Evolutionary conservation across 1,284 basidiomycete species (phyloP).

Genomic region (Cutaneotrichosporon sp.): DNA sequence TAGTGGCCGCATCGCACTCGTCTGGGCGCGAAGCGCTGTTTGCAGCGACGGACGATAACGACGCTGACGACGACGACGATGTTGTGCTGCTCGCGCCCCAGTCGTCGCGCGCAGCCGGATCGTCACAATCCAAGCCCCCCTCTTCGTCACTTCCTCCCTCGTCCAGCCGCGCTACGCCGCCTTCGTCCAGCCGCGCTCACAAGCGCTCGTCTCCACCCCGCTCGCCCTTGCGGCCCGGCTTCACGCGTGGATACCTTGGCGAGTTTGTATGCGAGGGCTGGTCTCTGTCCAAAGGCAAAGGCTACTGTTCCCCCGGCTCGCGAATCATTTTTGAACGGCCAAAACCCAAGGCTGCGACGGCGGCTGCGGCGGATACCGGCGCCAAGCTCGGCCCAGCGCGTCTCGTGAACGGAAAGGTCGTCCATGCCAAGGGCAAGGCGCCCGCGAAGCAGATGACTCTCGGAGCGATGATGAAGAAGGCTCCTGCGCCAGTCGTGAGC

Average conservation of each 20-base stretch:
- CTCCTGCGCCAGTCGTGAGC: conserved; percentile 22
- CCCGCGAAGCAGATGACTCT: conserved; percentile 40
- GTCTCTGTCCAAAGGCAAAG: conserved; percentile 48
- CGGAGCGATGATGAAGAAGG: conserved; percentile 42
- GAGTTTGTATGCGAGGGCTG: conserved; percentile 48
- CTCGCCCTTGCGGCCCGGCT: conserved; percentile 21
- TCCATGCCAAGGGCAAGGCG: conserved; percentile 31
- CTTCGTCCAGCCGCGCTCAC: conserved; percentile 11
- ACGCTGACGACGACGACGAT: conserved; percentile 13
- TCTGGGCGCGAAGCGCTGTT: conserved; percentile 11
- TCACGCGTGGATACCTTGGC: conserved; percentile 43
- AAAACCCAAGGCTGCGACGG: conserved; percentile 24
- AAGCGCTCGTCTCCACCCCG: conserved; percentile 9
- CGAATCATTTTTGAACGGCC: conserved; percentile 42
- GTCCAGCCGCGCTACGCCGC: conserved; percentile 8
- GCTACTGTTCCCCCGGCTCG: conserved; percentile 44
- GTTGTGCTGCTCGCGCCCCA: background rate
- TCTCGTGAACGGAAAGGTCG: conserved; percentile 43
- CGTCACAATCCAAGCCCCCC: background rate
- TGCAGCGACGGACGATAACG: conserved; percentile 2
- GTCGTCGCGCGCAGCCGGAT: background rate
- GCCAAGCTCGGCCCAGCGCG: conserved; percentile 35
- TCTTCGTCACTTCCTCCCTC: conserved; percentile 12
- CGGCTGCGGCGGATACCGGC: conserved; percentile 12
- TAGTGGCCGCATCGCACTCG: background rate